Percentiles rank a stretch among this genome's conserved stretches.
These are phyloP conservation scores for Pythium dissimile DNA, from an alignment of 352 stramenopile species.

Conservation along the genomic window DNA sequence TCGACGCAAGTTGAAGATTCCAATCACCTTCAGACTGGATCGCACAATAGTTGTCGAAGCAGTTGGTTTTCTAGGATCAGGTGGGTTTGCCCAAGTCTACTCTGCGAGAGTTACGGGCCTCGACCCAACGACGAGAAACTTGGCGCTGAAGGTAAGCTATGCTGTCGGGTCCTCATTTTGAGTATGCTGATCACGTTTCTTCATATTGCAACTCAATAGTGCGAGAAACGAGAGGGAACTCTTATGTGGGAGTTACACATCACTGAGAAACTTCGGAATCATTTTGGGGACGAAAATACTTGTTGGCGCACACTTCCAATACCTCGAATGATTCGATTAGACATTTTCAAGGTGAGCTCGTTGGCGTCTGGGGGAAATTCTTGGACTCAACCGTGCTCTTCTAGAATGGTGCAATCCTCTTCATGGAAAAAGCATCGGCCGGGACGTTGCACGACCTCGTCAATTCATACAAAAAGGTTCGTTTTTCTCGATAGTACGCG, in stretches of 20 bases:
- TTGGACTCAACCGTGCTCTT: too few species aligned
- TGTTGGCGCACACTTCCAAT: constrained; percentile 26
- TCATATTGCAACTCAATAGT: constrained; percentile 25
- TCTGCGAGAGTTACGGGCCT: constrained; percentile 36
- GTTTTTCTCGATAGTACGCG: neutral
- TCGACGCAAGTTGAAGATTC: constrained; percentile 57
- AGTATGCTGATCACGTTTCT: neutral
- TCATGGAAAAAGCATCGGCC: constrained; percentile 65
- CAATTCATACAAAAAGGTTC: constrained; percentile 76
- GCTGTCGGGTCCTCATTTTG: too few species aligned
- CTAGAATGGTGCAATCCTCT: constrained; percentile 77
- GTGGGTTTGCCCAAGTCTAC: constrained; percentile 76
- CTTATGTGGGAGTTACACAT: constrained; percentile 83
- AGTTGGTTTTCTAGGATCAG: constrained; percentile 59
- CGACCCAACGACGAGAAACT: constrained; percentile 19
- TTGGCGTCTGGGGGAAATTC: too few species aligned
- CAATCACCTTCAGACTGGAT: constrained; percentile 35
- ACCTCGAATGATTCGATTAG: constrained; percentile 40
- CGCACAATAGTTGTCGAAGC: constrained; percentile 35
- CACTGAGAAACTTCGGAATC: constrained; percentile 31
- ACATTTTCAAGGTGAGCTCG: constrained; percentile 55
- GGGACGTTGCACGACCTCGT: constrained; percentile 79
- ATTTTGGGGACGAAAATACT: constrained; percentile 2
- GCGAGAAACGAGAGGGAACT: constrained; percentile 65
- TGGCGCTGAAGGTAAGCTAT: constrained; percentile 81